Percentiles rank a stretch among this genome's conserved stretches.
Conservation (phyloP, 176 grass and related monocot species). For the Areca catechu region DNA sequence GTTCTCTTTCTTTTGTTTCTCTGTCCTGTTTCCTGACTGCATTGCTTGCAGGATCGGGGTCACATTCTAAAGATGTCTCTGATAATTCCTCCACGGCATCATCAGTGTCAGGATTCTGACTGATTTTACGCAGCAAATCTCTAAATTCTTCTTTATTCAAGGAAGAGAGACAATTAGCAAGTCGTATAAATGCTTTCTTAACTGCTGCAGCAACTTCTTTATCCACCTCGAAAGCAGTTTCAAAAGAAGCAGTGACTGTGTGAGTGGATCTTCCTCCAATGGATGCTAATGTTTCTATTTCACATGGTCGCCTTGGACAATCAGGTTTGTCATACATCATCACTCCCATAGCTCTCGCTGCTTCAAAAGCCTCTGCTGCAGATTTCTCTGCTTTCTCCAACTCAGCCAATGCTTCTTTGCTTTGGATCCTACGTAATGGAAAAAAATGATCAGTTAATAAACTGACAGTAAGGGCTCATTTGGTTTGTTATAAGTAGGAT, state of each 20-base stretch:
- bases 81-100: conserved; percentile 15
- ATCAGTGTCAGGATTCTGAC: conserved; percentile 62
- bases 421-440: conserved; percentile 39
- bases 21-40: conserved; percentile 8
- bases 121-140: conserved; percentile 63
- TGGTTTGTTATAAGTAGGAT: too few relatives aligned
- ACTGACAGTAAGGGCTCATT: too few relatives aligned
- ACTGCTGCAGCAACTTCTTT: conserved; percentile 78
- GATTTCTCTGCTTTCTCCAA: conserved; percentile 49
- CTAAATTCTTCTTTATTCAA: conserved; percentile 65
- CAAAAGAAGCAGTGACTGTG: conserved; percentile 72
- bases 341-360: conserved; percentile 66
- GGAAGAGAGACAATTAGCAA: conserved; percentile 41
- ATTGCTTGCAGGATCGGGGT: conserved; percentile 5
- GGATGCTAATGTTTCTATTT: conserved; percentile 46
- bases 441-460: too few relatives aligned
- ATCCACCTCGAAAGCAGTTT: conserved; percentile 88
- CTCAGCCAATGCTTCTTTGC: conserved; percentile 41
- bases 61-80: conserved; percentile 24
- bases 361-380: conserved; percentile 71
- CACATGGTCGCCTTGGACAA: conserved; percentile 40
- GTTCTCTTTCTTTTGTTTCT: conserved; percentile 17
- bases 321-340: conserved; percentile 97
- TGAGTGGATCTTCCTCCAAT: conserved; percentile 56
- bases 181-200: conserved; percentile 63